Evolutionary conservation across 768 basidiomycete species (phyloP).

Genomic region (Rhizopogon roseolus): DNA sequence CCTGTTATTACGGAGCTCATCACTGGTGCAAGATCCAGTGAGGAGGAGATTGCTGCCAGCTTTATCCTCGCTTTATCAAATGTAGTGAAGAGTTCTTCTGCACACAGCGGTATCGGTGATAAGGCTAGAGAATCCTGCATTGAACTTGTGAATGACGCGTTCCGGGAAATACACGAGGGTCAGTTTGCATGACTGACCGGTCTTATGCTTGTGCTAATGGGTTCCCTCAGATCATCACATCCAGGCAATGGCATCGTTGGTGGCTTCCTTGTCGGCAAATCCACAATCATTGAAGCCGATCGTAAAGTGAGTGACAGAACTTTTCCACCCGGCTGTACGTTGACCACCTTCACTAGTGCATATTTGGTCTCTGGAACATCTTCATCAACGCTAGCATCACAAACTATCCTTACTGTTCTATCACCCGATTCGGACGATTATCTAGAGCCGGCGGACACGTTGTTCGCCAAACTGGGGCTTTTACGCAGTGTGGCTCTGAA

Average conservation of each 20-base stretch:
- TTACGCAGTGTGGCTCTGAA: conserved; percentile 68
- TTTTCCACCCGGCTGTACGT: neutral
- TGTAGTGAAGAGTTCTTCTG: conserved; percentile 60
- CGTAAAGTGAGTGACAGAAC: conserved; percentile 51
- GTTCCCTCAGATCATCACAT: conserved; percentile 57
- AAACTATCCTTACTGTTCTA: conserved; percentile 55
- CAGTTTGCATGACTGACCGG: conserved; percentile 3
- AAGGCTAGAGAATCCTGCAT: conserved; percentile 67
- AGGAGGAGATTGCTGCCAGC: conserved; percentile 67
- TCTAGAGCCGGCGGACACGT: conserved; percentile 23
- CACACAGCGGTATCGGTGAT: conserved; percentile 67
- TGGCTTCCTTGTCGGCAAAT: conserved; percentile 58
- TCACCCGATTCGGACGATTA: conserved; percentile 32
- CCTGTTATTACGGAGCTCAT: conserved; percentile 91
- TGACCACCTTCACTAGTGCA: conserved; percentile 32
- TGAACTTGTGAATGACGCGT: conserved; percentile 76
- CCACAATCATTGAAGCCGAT: conserved; percentile 61
- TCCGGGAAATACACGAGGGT: conserved; percentile 71
- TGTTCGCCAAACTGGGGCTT: conserved; percentile 61
- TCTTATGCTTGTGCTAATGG: conserved; percentile 5
- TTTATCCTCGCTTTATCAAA: conserved; percentile 72
- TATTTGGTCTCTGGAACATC: conserved; percentile 67
- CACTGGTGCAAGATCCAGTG: conserved; percentile 55
- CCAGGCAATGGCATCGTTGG: conserved; percentile 57
- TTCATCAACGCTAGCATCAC: conserved; percentile 56